phyloP scores from a whole-genome alignment of 169 alveolate genomes.

The Perkinsus olseni region DNA sequence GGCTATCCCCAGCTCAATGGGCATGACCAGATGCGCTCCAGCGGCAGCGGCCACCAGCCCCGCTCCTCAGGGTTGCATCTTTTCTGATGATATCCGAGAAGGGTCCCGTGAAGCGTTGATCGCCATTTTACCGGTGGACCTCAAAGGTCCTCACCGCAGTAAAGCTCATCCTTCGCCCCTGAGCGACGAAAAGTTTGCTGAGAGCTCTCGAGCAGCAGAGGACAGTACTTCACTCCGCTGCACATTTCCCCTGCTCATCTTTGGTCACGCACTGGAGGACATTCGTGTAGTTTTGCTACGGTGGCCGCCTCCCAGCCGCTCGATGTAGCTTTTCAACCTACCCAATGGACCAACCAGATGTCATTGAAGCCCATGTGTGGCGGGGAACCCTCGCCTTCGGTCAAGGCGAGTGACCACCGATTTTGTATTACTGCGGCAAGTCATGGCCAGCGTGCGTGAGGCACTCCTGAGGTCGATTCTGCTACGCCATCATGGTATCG shows the following conservation, averaged over 20 bases:
- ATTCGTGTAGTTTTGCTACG: slow-evolving; percentile 75
- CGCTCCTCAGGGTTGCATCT: slow-evolving; percentile 15
- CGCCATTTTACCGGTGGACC: slow-evolving; percentile 66
- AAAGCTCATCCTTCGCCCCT: not conserved
- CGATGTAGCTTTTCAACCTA: slow-evolving; percentile 54
- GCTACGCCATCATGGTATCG: slow-evolving; percentile 81
- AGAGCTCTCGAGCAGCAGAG: not conserved
- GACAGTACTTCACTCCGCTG: not conserved
- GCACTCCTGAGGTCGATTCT: slow-evolving; percentile 74
- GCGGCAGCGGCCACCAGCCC: slow-evolving; percentile 29
- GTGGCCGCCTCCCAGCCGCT: slow-evolving; percentile 74
- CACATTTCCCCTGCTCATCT: slow-evolving; percentile 46
- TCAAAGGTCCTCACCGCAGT: slow-evolving; percentile 31
- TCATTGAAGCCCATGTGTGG: too few species aligned
- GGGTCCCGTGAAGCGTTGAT: slow-evolving; percentile 69
- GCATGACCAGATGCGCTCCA: slow-evolving; percentile 28
- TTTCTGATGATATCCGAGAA: slow-evolving; percentile 35
- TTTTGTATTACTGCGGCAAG: slow-evolving; percentile 49
- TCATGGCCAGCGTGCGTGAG: slow-evolving; percentile 60
- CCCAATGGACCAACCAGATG: too few species aligned
- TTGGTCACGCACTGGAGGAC: slow-evolving; percentile 53
- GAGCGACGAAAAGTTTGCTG: not conserved
- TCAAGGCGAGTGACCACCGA: not conserved
- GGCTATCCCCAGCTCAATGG: slow-evolving; percentile 1
- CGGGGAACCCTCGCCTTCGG: too few species aligned